Percentiles rank a stretch among this genome's conserved stretches.
phyloP scores from a whole-genome alignment of 2,329 filamentous ascomycete species.

The Ophiocordyceps robertsii region DNA sequence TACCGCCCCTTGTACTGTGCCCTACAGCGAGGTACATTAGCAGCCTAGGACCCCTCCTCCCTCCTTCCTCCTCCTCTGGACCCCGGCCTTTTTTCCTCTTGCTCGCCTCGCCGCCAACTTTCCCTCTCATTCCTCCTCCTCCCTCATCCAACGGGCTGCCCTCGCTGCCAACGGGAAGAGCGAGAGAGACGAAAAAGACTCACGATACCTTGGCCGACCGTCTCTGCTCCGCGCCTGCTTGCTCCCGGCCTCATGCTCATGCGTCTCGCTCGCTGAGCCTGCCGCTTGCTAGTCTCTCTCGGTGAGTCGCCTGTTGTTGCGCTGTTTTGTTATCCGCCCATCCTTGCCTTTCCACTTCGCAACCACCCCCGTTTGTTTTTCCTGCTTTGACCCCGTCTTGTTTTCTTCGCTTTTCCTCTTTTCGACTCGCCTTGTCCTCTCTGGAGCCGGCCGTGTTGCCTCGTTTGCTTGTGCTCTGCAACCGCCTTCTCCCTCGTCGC shows the following conservation, averaged over 20 bases:
- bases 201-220: background rate
- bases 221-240: background rate
- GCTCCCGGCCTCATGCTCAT: background rate
- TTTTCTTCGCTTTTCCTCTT: background rate
- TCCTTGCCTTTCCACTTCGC: constrained; percentile 1
- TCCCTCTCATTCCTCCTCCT: background rate
- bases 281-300: too few species aligned
- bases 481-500: background rate
- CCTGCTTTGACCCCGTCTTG: background rate
- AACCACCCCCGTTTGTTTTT: constrained; percentile 1
- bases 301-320: constrained; percentile 5
- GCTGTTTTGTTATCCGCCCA: constrained; percentile 3
- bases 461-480: background rate
- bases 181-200: background rate
- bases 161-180: background rate
- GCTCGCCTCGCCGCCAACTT: background rate
- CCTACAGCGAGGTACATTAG: background rate
- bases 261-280: background rate
- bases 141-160: background rate
- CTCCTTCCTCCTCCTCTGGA: background rate
- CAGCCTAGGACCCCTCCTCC: constrained; percentile 1
- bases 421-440: background rate
- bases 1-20: background rate
- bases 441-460: background rate
- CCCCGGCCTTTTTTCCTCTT: background rate